phyloP scores from a whole-genome alignment of 1,284 basidiomycete genomes.

The Agaricales sp. region DNA sequence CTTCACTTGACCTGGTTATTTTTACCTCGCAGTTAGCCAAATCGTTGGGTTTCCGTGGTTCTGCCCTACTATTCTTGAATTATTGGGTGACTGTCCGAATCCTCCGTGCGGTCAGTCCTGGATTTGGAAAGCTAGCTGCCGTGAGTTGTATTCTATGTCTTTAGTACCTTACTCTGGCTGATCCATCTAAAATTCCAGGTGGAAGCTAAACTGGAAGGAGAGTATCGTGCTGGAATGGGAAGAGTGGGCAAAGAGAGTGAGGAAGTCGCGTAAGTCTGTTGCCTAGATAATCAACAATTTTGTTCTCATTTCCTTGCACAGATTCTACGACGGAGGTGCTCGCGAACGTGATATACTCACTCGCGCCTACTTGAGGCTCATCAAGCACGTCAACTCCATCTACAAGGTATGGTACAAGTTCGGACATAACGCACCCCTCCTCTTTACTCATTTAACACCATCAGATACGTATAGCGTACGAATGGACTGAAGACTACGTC shows the following conservation, averaged over 20 bases:
- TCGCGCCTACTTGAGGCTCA: slow-evolving; percentile 70
- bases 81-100: slow-evolving; percentile 84
- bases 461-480: slow-evolving; percentile 73
- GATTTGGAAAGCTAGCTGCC: slow-evolving; percentile 88
- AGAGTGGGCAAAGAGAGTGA: slow-evolving; percentile 87
- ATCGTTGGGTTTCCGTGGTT: slow-evolving; percentile 77
- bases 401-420: slow-evolving; percentile 62
- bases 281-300: neutral
- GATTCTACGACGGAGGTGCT: slow-evolving; percentile 87
- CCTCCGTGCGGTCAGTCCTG: slow-evolving; percentile 80
- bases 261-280: slow-evolving; percentile 72
- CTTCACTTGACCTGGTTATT: slow-evolving; percentile 83
- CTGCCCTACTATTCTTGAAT: slow-evolving; percentile 70
- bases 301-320: slow-evolving; percentile 18
- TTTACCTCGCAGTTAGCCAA: slow-evolving; percentile 90
- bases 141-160: neutral
- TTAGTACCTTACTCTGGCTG: no score
- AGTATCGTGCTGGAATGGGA: slow-evolving; percentile 85
- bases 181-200: slow-evolving; percentile 29
- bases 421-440: neutral
- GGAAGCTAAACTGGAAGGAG: slow-evolving; percentile 82
- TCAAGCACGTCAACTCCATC: slow-evolving; percentile 86
- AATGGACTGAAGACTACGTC: slow-evolving; percentile 89
- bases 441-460: slow-evolving; percentile 1
- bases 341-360: slow-evolving; percentile 82